Conservation (phyloP, 495 filamentous ascomycete genomes). For the Aspergillus hancockii region DNA sequence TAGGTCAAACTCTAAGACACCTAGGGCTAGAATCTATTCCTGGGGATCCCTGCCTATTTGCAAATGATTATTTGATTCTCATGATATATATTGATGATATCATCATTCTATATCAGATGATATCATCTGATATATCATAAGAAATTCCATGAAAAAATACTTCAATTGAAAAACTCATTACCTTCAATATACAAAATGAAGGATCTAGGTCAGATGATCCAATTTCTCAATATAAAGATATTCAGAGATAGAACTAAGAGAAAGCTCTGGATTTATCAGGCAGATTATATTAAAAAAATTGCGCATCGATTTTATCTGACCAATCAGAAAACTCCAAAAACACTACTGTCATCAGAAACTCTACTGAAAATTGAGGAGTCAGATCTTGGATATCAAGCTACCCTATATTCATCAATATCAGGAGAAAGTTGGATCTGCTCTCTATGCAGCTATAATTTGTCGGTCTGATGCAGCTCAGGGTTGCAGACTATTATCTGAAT, state of each 20-base stretch:
- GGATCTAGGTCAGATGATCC: neutral
- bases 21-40: constrained; percentile 20
- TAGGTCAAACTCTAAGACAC: constrained; percentile 15
- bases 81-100: constrained; percentile 32
- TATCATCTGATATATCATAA: no score
- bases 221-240: constrained; percentile 25
- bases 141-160: neutral
- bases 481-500: constrained; percentile 17
- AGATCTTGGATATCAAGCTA: no score
- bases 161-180: neutral
- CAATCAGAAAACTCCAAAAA: neutral
- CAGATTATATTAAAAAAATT: constrained; percentile 23
- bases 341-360: constrained; percentile 12
- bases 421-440: constrained; percentile 27
- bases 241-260: constrained; percentile 9
- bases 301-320: constrained; percentile 16
- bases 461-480: constrained; percentile 21
- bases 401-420: constrained; percentile 21
- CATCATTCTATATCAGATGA: constrained; percentile 17
- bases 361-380: neutral
- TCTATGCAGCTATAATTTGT: constrained; percentile 26
- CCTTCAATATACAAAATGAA: constrained; percentile 11
- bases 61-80: constrained; percentile 17
- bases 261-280: constrained; percentile 22
- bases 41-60: constrained; percentile 24